A percentile compares a stretch with the other conserved stretches of the same genome.
Conservation (phyloP, 352 stramenopile genomes). For the Pythium sp. region DNA sequence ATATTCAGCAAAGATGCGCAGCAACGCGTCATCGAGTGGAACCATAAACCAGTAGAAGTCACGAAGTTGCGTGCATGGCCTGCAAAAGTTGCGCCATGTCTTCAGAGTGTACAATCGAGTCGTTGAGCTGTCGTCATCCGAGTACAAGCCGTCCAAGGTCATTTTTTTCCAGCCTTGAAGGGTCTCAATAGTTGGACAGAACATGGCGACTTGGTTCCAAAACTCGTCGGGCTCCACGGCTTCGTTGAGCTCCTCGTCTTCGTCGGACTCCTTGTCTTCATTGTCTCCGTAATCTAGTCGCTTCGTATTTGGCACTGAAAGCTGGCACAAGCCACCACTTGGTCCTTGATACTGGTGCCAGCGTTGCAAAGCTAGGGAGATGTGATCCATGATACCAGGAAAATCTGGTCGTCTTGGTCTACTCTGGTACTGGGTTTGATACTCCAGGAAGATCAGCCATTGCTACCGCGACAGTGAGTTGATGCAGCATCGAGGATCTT, state of each 20-base stretch:
- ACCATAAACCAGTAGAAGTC: not conserved
- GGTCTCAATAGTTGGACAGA: too few relatives aligned
- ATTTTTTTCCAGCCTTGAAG: too few relatives aligned
- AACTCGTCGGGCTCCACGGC: too few relatives aligned
- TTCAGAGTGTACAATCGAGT: too few relatives aligned
- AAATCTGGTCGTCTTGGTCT: not conserved
- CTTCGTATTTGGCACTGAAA: too few relatives aligned
- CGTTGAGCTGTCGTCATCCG: too few relatives aligned
- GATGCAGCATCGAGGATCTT: not conserved
- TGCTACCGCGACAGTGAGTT: not conserved
- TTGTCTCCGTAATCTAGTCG: too few relatives aligned
- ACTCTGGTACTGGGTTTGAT: conserved; percentile 3
- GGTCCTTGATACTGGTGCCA: not conserved
- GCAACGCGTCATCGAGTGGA: not conserved
- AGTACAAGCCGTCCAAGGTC: too few relatives aligned
- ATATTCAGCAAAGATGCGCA: too few relatives aligned
- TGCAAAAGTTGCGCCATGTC: not conserved
- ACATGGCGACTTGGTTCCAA: too few relatives aligned
- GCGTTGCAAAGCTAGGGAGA: not conserved
- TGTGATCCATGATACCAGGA: not conserved
- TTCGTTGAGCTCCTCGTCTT: too few relatives aligned
- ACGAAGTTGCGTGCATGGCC: not conserved
- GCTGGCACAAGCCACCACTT: not conserved
- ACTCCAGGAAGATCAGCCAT: conserved; percentile 15
- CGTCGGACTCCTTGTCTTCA: too few relatives aligned